These are phyloP conservation scores for Aphanoascus verrucosus DNA, from an alignment of 2,329 filamentous ascomycete species.

Conservation along the genomic window DNA sequence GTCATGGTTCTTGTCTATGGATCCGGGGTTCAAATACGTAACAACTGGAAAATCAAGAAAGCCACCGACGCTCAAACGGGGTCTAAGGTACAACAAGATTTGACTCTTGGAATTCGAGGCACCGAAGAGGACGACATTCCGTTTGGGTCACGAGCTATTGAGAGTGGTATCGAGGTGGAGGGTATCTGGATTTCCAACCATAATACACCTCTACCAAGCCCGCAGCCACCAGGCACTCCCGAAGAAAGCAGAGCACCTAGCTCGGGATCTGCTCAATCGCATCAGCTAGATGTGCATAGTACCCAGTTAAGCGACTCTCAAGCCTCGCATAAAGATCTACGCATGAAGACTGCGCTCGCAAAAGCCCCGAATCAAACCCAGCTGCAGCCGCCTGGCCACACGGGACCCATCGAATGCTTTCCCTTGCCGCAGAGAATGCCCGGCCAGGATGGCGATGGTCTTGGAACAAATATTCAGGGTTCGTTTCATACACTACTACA, in stretches of 20 bases:
- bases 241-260: slow-evolving; percentile 16
- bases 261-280: no score
- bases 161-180: slow-evolving; percentile 72
- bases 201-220: slow-evolving; percentile 25
- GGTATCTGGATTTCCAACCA: slow-evolving; percentile 65
- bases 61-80: slow-evolving; percentile 57
- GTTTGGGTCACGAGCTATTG: slow-evolving; percentile 76
- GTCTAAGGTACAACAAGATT: slow-evolving; percentile 44
- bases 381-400: no score
- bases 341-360: no score
- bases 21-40: slow-evolving; percentile 50
- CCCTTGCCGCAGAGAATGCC: no score
- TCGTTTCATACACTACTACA: no score
- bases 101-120: slow-evolving; percentile 43
- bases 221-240: slow-evolving; percentile 19
- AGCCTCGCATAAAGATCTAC: no score
- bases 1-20: slow-evolving; percentile 57
- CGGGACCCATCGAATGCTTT: no score
- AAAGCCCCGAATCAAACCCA: no score
- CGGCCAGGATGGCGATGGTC: no score
- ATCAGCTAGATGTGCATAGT: no score
- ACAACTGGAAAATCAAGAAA: slow-evolving; percentile 49
- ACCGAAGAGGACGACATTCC: slow-evolving; percentile 57
- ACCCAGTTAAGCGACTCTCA: no score
- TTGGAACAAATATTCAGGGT: no score